A percentile compares a stretch with the other conserved stretches of the same genome.
phyloP scores from a whole-genome alignment of 495 filamentous ascomycete species.

The Lophiotrema nucula region DNA sequence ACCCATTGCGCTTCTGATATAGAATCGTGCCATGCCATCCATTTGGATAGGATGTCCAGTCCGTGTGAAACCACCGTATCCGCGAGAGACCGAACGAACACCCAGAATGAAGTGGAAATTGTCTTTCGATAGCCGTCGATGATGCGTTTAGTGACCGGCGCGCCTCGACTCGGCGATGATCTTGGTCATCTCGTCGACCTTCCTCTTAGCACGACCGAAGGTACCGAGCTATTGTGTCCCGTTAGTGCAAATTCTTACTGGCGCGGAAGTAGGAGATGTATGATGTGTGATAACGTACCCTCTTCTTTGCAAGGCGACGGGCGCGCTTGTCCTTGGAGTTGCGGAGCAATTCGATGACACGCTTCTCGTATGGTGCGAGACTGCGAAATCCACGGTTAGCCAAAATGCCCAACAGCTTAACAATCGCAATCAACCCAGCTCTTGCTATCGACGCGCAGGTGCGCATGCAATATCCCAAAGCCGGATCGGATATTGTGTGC shows the following conservation, averaged over 20 bases:
- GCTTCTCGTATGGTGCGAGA: conserved; percentile 73
- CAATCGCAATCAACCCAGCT: too few relatives aligned
- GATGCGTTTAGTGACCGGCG: conserved; percentile 65
- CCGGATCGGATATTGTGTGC: too few relatives aligned
- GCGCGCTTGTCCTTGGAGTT: conserved; percentile 99
- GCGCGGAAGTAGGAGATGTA: neutral
- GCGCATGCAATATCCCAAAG: too few relatives aligned
- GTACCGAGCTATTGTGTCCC: conserved; percentile 71
- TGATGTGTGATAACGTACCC: too few relatives aligned
- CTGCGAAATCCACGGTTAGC: too few relatives aligned
- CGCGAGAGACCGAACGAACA: conserved; percentile 14
- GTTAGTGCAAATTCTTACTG: neutral
- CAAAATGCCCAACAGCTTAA: too few relatives aligned
- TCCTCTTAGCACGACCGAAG: conserved; percentile 94
- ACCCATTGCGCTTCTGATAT: too few relatives aligned
- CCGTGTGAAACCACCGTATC: neutral
- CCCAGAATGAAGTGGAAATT: conserved; percentile 25
- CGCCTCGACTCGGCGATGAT: conserved; percentile 96
- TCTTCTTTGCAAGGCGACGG: conserved; percentile 98
- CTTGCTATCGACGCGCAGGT: too few relatives aligned
- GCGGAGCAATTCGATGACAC: conserved; percentile 95
- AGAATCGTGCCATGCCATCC: too few relatives aligned
- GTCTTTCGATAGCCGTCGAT: neutral
- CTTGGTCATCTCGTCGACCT: conserved; percentile 96
- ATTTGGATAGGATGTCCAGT: too few relatives aligned